Evolutionary conservation across 495 filamentous ascomycete genomes (phyloP).

Genomic region (Staphylotrichum longicolle): DNA sequence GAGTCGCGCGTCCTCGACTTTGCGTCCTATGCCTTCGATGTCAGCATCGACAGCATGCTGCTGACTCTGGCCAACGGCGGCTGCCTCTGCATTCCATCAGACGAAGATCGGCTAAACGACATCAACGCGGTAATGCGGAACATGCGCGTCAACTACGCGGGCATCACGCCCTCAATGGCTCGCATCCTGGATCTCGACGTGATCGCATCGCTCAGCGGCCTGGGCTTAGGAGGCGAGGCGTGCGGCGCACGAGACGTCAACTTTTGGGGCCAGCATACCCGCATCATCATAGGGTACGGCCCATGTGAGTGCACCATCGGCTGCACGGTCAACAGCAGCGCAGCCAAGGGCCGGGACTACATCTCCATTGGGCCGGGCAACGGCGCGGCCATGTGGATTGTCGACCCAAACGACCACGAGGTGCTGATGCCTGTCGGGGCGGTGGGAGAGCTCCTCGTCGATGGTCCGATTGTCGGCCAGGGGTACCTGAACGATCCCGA

Average conservation of each 20-base stretch:
- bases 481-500: slow-evolving; percentile 54
- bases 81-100: slow-evolving; percentile 40
- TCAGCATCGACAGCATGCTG: slow-evolving; percentile 55
- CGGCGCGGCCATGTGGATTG: slow-evolving; percentile 32
- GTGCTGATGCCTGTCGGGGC: slow-evolving; percentile 42
- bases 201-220: slow-evolving; percentile 23
- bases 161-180: slow-evolving; percentile 28
- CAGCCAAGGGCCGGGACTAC: slow-evolving; percentile 40
- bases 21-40: slow-evolving; percentile 59
- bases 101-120: slow-evolving; percentile 30
- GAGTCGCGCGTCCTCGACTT: slow-evolving; percentile 55
- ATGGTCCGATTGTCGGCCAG: slow-evolving; percentile 48
- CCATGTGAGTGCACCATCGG: slow-evolving; percentile 51
- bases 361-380: slow-evolving; percentile 29
- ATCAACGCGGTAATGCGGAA: slow-evolving; percentile 34
- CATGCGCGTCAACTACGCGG: slow-evolving; percentile 29
- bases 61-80: slow-evolving; percentile 48
- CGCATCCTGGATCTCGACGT: slow-evolving; percentile 22
- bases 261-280: slow-evolving; percentile 28
- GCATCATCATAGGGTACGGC: slow-evolving; percentile 54
- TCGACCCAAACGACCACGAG: slow-evolving; percentile 33
- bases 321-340: slow-evolving; percentile 47
- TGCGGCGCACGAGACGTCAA: slow-evolving; percentile 19
- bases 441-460: slow-evolving; percentile 48
- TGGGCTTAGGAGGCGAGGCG: slow-evolving; percentile 32